Conservation (phyloP, 1,139 yeast species). For the Geotrichum reessii region DNA sequence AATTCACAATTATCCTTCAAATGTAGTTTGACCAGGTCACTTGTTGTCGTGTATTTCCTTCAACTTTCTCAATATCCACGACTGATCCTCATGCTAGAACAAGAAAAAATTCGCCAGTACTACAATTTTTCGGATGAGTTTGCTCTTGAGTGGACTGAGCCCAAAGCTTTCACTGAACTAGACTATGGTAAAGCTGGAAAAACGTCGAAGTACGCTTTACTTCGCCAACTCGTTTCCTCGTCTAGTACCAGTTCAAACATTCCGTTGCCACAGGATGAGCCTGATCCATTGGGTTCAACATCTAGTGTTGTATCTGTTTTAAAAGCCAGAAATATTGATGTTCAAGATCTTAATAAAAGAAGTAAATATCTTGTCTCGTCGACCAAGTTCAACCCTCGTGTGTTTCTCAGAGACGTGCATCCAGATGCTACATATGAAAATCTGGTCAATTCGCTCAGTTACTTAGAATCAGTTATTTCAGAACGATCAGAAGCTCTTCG, state of each 20-base stretch:
- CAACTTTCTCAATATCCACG: background rate
- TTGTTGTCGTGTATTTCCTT: background rate
- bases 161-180: constrained; percentile 10
- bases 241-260: constrained; percentile 22
- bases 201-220: constrained; percentile 24
- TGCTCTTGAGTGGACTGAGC: constrained; percentile 30
- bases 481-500: constrained; percentile 63
- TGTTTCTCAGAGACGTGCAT: constrained; percentile 66
- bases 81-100: constrained; percentile 13
- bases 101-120: constrained; percentile 15
- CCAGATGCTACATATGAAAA: constrained; percentile 62
- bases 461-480: constrained; percentile 56
- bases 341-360: constrained; percentile 28
- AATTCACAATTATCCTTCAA: background rate
- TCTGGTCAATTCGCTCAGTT: constrained; percentile 50
- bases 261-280: constrained; percentile 32
- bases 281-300: constrained; percentile 38
- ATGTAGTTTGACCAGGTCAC: background rate
- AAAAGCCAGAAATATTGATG: constrained; percentile 30
- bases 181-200: constrained; percentile 15
- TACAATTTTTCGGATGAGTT: constrained; percentile 32
- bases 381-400: constrained; percentile 64
- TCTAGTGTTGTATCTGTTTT: constrained; percentile 32
- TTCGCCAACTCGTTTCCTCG: constrained; percentile 26
- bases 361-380: constrained; percentile 62